Base-by-base conservation (phyloP, 768 basidiomycete species). In the Favolaschia claudopus region DNA sequence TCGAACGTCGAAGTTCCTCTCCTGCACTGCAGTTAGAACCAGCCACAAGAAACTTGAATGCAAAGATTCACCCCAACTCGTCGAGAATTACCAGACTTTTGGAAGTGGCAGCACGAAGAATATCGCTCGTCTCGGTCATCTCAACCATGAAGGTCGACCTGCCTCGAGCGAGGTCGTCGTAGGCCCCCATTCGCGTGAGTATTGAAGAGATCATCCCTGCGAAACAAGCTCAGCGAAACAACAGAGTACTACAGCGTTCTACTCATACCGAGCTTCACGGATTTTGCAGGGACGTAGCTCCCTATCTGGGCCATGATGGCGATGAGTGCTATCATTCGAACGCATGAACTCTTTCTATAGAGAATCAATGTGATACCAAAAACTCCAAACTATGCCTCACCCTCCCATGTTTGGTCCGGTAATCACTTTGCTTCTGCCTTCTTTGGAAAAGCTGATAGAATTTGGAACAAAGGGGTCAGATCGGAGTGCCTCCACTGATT, bases 111-210 rank as follows among this genome's bases (percentile, higher is more conserved):
- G 86, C 79, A 32, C 87, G 82, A 14, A 99, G 74, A 55, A 98
- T 95, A 67, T 97, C 93, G 66, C 88, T 90, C 0, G 96, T 97
- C 71, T 98, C 95, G 6, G 90, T 82, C 82, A 99, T 89, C 74
- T 99, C 96, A 4, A 98, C 93, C 96, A 97, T 97, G 72, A 98
- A 97, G 0, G 92, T 99, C 0, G 95, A 96, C 8, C 93, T 86
- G 0, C 95, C 95, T 34, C 90, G 83, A 7, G 87, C 84, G 24
- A 98, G 74, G 63, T 97, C 94, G 70, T 99, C 96, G 10, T 87
- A 90, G 0, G 96, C 96, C 57, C 94, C 94, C 93, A 96, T 96
- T 47, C 96, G 82, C 2, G 95, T 96, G 22, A 91, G 80, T 19
- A 98, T 85, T 0, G 89, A 87, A 67, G 98, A 95, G 47, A 95